A percentile compares a stretch with the other conserved stretches of the same genome.
Evolutionary conservation across 2,329 filamentous ascomycete species (phyloP).

Genomic region (Aspergillus vadensis): DNA sequence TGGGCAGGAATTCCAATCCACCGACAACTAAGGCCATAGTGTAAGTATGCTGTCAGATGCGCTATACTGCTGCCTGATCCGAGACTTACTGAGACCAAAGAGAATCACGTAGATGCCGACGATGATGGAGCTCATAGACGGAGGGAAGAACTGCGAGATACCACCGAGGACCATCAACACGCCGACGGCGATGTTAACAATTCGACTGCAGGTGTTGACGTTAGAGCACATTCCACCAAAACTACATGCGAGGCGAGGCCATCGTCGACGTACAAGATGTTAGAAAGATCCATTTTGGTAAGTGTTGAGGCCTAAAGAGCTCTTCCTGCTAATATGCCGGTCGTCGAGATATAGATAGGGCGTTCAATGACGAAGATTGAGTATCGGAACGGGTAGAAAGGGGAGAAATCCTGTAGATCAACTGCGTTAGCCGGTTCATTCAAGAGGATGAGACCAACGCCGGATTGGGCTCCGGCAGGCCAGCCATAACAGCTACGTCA

Average conservation of each 20-base stretch:
- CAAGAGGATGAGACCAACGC: not conserved
- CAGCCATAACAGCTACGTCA: conserved; percentile 5
- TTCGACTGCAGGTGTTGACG: conserved; percentile 63
- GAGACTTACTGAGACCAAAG: conserved; percentile 75
- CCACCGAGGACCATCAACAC: conserved; percentile 87
- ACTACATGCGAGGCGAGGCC: not conserved
- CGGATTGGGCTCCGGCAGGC: not conserved
- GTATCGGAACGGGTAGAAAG: not conserved
- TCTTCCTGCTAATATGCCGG: not conserved
- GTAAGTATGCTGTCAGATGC: conserved; percentile 22
- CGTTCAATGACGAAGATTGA: not conserved
- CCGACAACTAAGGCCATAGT: conserved; percentile 58
- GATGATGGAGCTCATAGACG: conserved; percentile 64
- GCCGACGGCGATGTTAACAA: conserved; percentile 88
- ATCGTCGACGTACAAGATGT: conserved; percentile 74
- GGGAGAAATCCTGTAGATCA: not conserved
- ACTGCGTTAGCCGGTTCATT: not conserved
- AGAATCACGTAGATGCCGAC: conserved; percentile 85
- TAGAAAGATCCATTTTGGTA: conserved; percentile 80
- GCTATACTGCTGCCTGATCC: not conserved
- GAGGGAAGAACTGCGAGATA: conserved; percentile 52
- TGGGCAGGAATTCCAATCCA: conserved; percentile 74
- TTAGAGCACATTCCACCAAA: not conserved
- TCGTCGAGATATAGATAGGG: not conserved
- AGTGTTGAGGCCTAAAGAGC: not conserved